Evolutionary conservation across 169 alveolate species (phyloP).

Genomic region (Plasmodium relictum): DNA sequence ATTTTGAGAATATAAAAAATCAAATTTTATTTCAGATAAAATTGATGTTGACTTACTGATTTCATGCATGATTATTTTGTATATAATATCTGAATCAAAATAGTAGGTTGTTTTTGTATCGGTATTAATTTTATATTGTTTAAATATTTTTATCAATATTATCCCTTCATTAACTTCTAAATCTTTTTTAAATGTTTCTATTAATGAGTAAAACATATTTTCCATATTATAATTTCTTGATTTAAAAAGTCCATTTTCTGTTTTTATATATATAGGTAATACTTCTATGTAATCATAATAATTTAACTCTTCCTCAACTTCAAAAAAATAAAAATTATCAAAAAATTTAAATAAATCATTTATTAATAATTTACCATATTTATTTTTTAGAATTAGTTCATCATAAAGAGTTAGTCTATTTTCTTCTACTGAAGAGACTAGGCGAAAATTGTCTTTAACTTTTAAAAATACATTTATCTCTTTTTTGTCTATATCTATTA

Average conservation of each 20-base stretch:
- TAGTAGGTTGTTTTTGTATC: constrained; percentile 33
- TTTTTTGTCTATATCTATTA: constrained; percentile 25
- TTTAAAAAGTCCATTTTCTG: constrained; percentile 38
- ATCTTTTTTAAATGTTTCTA: constrained; percentile 29
- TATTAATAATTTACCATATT: constrained; percentile 42
- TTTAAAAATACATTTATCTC: constrained; percentile 57
- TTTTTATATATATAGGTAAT: constrained; percentile 51
- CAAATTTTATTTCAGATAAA: constrained; percentile 6
- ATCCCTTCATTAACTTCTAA: constrained; percentile 54
- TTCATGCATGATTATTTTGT: constrained; percentile 39
- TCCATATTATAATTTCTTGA: constrained; percentile 47
- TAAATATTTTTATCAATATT: constrained; percentile 27
- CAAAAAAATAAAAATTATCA: constrained; percentile 15
- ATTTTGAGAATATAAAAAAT: constrained; percentile 38
- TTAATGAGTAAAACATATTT: constrained; percentile 16
- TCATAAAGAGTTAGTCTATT: constrained; percentile 38
- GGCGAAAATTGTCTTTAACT: constrained; percentile 32
- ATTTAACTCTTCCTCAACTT: constrained; percentile 1
- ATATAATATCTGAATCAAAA: constrained; percentile 47
- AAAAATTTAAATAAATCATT: constrained; percentile 41
- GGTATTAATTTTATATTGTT: constrained; percentile 25
- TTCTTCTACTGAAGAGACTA: constrained; percentile 18
- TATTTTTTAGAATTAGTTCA: constrained; percentile 51
- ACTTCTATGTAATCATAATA: constrained; percentile 58
- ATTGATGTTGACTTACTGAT: constrained; percentile 4